phyloP scores from a whole-genome alignment of 305 asterid species.

The Euphrasia arctica region DNA sequence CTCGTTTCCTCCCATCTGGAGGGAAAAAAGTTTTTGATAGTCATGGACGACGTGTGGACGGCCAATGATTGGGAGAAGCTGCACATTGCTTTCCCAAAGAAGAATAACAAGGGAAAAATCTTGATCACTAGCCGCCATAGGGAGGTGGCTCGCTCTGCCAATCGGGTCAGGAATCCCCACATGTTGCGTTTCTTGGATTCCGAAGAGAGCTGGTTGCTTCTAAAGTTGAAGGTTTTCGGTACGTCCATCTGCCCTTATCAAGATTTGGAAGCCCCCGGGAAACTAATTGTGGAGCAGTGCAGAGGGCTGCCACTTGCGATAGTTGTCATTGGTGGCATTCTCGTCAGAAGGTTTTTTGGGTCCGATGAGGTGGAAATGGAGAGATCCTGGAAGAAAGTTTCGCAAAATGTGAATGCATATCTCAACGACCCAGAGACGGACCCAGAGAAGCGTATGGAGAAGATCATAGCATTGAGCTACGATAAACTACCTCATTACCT shows the following conservation, averaged over 20 bases:
- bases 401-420: slow-evolving; percentile 14
- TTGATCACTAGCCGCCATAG: slow-evolving; percentile 29
- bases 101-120: slow-evolving; percentile 28
- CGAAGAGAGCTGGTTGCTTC: slow-evolving; percentile 24
- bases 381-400: slow-evolving; percentile 25
- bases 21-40: slow-evolving; percentile 4
- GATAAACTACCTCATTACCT: not conserved
- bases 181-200: slow-evolving; percentile 19
- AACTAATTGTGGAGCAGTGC: slow-evolving; percentile 20
- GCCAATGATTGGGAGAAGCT: slow-evolving; percentile 1
- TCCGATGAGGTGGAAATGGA: not conserved
- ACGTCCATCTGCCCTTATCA: slow-evolving; percentile 19
- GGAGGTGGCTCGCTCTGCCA: slow-evolving; percentile 21
- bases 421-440: slow-evolving; percentile 17
- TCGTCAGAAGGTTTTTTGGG: slow-evolving; percentile 12
- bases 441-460: slow-evolving; percentile 27
- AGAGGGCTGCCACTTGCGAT: slow-evolving; percentile 30
- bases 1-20: not conserved
- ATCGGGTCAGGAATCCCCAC: not conserved
- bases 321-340: slow-evolving; percentile 33
- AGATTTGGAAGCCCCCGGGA: slow-evolving; percentile 22
- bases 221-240: slow-evolving; percentile 21
- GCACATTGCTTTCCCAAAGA: slow-evolving; percentile 26
- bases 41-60: slow-evolving; percentile 15
- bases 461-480: slow-evolving; percentile 19